phyloP scores from a whole-genome alignment of 495 filamentous ascomycete genomes.

The Hypoxylon intermedium region DNA sequence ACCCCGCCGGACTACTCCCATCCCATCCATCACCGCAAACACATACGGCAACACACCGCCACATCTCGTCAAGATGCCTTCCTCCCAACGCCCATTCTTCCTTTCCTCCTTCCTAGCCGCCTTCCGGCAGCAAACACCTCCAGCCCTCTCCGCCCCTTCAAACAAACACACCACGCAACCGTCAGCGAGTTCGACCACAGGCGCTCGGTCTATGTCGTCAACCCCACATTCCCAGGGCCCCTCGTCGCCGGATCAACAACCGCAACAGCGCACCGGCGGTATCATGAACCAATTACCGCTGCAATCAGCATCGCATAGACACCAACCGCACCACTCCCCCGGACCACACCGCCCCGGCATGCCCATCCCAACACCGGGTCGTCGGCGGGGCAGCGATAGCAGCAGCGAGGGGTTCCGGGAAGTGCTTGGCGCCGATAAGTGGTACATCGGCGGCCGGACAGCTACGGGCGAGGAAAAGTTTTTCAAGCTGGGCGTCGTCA shows the following conservation, averaged over 20 bases:
- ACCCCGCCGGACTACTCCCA: neutral
- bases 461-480: conserved; percentile 87
- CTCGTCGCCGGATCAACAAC: conserved; percentile 44
- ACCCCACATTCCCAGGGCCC: conserved; percentile 37
- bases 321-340: conserved; percentile 19
- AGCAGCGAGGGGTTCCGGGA: conserved; percentile 81
- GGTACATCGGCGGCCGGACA: conserved; percentile 89
- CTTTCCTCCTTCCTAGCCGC: conserved; percentile 85
- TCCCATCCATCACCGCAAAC: neutral
- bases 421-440: conserved; percentile 73
- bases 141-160: conserved; percentile 47
- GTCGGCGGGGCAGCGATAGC: conserved; percentile 79
- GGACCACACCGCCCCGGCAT: conserved; percentile 41
- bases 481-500: conserved; percentile 71
- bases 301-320: conserved; percentile 48
- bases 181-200: conserved; percentile 36
- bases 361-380: conserved; percentile 48
- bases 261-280: conserved; percentile 46
- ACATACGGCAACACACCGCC: neutral
- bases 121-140: conserved; percentile 64
- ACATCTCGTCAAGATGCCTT: conserved; percentile 60
- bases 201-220: conserved; percentile 54
- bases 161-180: conserved; percentile 52
- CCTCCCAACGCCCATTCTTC: conserved; percentile 77
- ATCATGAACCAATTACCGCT: conserved; percentile 54